These are phyloP conservation scores for Phytopythium boreale DNA, from an alignment of 352 stramenopile genomes.

Conservation along the genomic window DNA sequence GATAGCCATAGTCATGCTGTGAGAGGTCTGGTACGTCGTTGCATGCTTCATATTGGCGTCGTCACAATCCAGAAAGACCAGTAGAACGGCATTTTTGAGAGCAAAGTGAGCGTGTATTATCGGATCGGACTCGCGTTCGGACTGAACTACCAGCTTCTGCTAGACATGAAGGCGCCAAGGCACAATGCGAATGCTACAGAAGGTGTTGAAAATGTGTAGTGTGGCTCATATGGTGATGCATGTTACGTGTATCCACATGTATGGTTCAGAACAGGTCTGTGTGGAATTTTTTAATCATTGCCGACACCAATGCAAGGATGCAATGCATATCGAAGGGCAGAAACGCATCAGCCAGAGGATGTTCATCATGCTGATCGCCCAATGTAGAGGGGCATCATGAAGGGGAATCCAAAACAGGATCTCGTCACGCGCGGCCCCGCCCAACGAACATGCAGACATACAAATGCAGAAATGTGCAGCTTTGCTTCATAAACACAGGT, in stretches of 20 bases:
- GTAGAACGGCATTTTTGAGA: no score
- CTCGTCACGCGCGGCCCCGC: slow-evolving; percentile 54
- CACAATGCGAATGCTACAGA: no score
- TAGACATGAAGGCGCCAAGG: no score
- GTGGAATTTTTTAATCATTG: slow-evolving; percentile 83
- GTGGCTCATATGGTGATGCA: slow-evolving; percentile 90
- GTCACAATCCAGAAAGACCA: no score
- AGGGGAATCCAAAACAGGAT: slow-evolving; percentile 86
- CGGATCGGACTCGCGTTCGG: no score
- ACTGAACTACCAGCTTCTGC: no score
- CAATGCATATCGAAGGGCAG: slow-evolving; percentile 16
- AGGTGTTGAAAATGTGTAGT: slow-evolving; percentile 1
- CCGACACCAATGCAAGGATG: slow-evolving; percentile 14
- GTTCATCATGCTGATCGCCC: slow-evolving; percentile 58
- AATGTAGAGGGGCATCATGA: slow-evolving; percentile 73
- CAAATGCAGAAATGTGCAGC: slow-evolving; percentile 15
- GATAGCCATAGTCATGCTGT: slow-evolving; percentile 1
- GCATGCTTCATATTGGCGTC: no score
- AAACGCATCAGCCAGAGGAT: slow-evolving; percentile 51
- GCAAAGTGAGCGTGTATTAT: no score
- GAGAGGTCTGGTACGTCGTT: no score
- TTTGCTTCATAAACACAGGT: slow-evolving; percentile 91
- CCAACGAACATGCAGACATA: slow-evolving; percentile 7
- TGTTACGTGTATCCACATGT: slow-evolving; percentile 82
- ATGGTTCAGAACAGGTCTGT: slow-evolving; percentile 89